These are phyloP conservation scores for Yarrowia divulgata DNA, from an alignment of 805 yeast genomes.

Conservation along the genomic window DNA sequence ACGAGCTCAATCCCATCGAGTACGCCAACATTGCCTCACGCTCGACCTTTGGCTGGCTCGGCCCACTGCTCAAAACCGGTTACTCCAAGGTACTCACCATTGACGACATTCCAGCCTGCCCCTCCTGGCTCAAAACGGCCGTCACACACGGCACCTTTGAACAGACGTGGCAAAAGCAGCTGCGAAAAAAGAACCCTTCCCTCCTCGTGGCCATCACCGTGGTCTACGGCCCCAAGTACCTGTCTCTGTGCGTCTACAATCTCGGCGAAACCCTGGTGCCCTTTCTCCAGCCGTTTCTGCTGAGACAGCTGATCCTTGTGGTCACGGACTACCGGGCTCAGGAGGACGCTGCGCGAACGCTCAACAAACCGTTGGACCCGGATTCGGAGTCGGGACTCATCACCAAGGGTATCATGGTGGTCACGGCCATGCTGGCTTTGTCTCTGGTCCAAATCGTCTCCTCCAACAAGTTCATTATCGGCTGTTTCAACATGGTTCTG, in stretches of 20 bases:
- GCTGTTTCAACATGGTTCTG: constrained; percentile 79
- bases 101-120: constrained; percentile 49
- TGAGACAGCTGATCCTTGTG: constrained; percentile 53
- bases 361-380: constrained; percentile 7
- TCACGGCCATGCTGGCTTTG: constrained; percentile 73
- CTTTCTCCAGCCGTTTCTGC: constrained; percentile 55
- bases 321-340: constrained; percentile 58
- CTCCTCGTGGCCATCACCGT: constrained; percentile 44
- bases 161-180: constrained; percentile 44
- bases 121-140: constrained; percentile 50
- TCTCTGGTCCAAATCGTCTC: constrained; percentile 80
- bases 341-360: constrained; percentile 17
- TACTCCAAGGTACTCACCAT: constrained; percentile 55
- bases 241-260: constrained; percentile 56
- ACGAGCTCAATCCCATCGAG: constrained; percentile 46
- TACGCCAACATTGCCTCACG: constrained; percentile 60
- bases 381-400: constrained; percentile 57
- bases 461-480: constrained; percentile 79
- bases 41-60: constrained; percentile 67
- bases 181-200: constrained; percentile 42
- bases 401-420: constrained; percentile 77
- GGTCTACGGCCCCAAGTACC: constrained; percentile 55
- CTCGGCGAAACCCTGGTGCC: constrained; percentile 55
- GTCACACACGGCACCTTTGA: constrained; percentile 40
- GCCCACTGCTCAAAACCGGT: constrained; percentile 63